Evolutionary conservation across 192 early-diverging fungal species (phyloP).

Genomic region (Lunasporangiospora selenospora): DNA sequence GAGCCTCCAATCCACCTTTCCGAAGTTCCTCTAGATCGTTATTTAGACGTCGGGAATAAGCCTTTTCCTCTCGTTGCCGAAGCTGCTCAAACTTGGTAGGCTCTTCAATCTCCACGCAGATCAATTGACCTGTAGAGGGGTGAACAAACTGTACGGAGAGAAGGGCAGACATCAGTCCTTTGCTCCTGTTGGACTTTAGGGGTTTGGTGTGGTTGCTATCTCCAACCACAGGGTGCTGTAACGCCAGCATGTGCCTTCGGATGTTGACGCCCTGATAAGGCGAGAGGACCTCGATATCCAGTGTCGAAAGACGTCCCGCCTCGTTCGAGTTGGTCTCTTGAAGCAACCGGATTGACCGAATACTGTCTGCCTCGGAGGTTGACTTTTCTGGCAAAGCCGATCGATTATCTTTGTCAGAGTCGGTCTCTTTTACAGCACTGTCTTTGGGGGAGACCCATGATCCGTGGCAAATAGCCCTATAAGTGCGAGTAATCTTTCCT

Average conservation of each 20-base stretch:
- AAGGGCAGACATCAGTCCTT: slow-evolving; percentile 61
- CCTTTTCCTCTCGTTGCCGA: slow-evolving; percentile 62
- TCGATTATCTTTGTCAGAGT: not conserved
- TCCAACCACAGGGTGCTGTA: slow-evolving; percentile 61
- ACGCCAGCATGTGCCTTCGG: slow-evolving; percentile 55
- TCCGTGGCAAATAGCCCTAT: slow-evolving; percentile 48
- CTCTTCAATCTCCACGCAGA: slow-evolving; percentile 42
- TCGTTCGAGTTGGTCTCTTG: slow-evolving; percentile 47
- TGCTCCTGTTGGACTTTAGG: slow-evolving; percentile 62
- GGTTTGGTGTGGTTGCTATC: slow-evolving; percentile 58
- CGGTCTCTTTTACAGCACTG: slow-evolving; percentile 4
- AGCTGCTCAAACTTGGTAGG: slow-evolving; percentile 65
- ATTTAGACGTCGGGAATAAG: slow-evolving; percentile 49
- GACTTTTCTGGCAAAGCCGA: too few relatives aligned
- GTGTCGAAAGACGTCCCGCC: slow-evolving; percentile 35
- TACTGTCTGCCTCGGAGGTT: too few relatives aligned
- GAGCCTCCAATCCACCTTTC: slow-evolving; percentile 27
- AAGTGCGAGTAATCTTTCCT: slow-evolving; percentile 26
- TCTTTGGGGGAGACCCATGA: slow-evolving; percentile 8
- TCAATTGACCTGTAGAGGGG: not conserved
- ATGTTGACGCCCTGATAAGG: slow-evolving; percentile 52
- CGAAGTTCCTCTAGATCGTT: slow-evolving; percentile 53
- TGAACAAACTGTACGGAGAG: slow-evolving; percentile 53
- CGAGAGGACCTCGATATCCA: slow-evolving; percentile 32
- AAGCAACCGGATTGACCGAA: slow-evolving; percentile 20